These are phyloP conservation scores for Huntiella moniliformis DNA, from an alignment of 2,329 filamentous ascomycete genomes.

Conservation along the genomic window DNA sequence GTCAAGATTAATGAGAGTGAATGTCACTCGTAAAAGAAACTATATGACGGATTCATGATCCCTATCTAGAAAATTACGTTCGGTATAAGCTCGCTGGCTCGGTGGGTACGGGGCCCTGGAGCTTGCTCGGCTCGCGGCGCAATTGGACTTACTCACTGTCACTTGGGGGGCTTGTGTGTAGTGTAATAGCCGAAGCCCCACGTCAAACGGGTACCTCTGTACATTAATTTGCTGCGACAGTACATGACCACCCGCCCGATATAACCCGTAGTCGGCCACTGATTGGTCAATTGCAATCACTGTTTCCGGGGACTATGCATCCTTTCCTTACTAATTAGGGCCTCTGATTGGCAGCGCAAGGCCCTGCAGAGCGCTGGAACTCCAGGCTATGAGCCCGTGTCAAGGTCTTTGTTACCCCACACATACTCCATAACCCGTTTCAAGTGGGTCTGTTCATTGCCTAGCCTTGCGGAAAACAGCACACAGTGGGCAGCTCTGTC, in stretches of 20 bases:
- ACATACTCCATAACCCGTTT: not conserved
- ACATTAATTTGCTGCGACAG: constrained; percentile 2
- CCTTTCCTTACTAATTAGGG: constrained; percentile 8
- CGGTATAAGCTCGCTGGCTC: constrained; percentile 7
- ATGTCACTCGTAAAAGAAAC: not conserved
- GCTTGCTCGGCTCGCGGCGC: constrained; percentile 2
- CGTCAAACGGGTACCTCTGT: not conserved
- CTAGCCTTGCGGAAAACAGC: too few species aligned
- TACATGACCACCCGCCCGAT: constrained; percentile 8
- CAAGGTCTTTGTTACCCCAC: not conserved
- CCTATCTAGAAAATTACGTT: constrained; percentile 4
- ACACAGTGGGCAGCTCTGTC: too few species aligned
- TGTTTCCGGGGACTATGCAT: not conserved
- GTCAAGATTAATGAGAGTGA: not conserved
- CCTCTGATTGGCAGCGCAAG: constrained; percentile 8
- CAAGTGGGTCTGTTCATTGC: not conserved
- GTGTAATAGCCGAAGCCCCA: constrained; percentile 6
- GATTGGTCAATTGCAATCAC: constrained; percentile 7
- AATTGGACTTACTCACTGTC: constrained; percentile 1
- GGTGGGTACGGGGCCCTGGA: constrained; percentile 3
- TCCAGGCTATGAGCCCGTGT: not conserved
- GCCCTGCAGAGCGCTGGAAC: too few species aligned
- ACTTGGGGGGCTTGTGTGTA: too few species aligned
- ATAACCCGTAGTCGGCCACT: constrained; percentile 6
- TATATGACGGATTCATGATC: not conserved